A percentile compares a stretch with the other conserved stretches of the same genome.
phyloP scores from a whole-genome alignment of 495 filamentous ascomycete genomes.

The Lasiosphaeris hirsuta region DNA sequence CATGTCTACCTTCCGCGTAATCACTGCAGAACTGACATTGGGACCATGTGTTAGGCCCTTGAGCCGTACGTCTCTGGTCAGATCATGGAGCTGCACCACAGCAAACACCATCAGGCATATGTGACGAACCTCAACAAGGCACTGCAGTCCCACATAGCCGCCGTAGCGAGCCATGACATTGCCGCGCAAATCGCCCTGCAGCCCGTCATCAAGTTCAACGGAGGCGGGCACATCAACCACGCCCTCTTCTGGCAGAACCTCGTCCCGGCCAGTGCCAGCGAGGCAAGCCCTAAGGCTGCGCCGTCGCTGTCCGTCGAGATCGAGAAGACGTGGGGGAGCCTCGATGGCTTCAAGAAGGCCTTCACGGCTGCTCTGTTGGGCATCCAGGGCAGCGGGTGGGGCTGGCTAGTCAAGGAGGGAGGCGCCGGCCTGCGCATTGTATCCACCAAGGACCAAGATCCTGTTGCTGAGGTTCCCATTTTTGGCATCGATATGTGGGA shows the following conservation, averaged over 20 bases:
- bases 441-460: slow-evolving; percentile 90
- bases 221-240: slow-evolving; percentile 91
- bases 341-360: slow-evolving; percentile 70
- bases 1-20: background rate
- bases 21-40: background rate
- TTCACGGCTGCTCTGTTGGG: slow-evolving; percentile 67
- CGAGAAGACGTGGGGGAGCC: slow-evolving; percentile 59
- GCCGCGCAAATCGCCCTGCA: slow-evolving; percentile 70
- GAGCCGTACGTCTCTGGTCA: slow-evolving; percentile 87
- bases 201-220: slow-evolving; percentile 83
- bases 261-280: slow-evolving; percentile 63
- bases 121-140: slow-evolving; percentile 67
- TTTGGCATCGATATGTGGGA: slow-evolving; percentile 98
- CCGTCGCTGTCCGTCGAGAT: slow-evolving; percentile 62
- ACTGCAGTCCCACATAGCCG: slow-evolving; percentile 50
- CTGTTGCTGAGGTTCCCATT: slow-evolving; percentile 81
- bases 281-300: slow-evolving; percentile 59
- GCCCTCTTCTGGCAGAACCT: slow-evolving; percentile 92
- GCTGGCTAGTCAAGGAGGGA: slow-evolving; percentile 86
- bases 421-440: slow-evolving; percentile 69
- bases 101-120: slow-evolving; percentile 71
- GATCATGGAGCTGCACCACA: slow-evolving; percentile 90
- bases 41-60: slow-evolving; percentile 61
- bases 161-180: slow-evolving; percentile 44
- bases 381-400: slow-evolving; percentile 65